Percentiles rank a stretch among this genome's conserved stretches.
phyloP scores from a whole-genome alignment of 331 rosid genomes.

The Phaseolus coccineus region DNA sequence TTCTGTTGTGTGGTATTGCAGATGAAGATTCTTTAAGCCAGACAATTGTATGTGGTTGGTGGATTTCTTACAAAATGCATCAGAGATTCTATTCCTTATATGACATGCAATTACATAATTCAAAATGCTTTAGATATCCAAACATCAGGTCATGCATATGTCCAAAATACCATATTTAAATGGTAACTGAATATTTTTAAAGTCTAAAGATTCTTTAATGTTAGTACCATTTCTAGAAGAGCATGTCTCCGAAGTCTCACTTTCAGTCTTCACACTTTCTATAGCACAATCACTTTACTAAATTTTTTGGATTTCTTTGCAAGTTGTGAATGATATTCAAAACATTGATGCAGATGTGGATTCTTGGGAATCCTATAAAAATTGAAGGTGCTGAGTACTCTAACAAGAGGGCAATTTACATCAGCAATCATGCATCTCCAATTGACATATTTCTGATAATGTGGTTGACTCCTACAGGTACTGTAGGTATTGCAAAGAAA shows the following conservation, averaged over 20 bases:
- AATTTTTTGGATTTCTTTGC: background rate
- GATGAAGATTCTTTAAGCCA: conserved; percentile 7
- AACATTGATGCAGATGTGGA: conserved; percentile 60
- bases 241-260: background rate
- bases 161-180: background rate
- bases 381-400: conserved; percentile 62
- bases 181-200: background rate
- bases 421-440: conserved; percentile 71
- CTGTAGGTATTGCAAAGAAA: conserved; percentile 77
- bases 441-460: conserved; percentile 64
- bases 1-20: background rate
- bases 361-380: conserved; percentile 64
- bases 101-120: background rate
- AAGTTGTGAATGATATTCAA: conserved; percentile 15
- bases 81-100: conserved; percentile 1
- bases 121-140: background rate
- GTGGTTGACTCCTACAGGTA: conserved; percentile 72
- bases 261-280: background rate
- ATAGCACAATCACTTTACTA: background rate
- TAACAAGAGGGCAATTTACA: conserved; percentile 59
- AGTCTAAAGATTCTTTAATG: background rate
- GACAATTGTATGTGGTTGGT: background rate
- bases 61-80: background rate
- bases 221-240: background rate
- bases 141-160: background rate